Percentiles rank a stretch among this genome's conserved stretches.
These are phyloP conservation scores for Penicillium sclerotigenum DNA, from an alignment of 2,329 filamentous ascomycete genomes.

Conservation along the genomic window DNA sequence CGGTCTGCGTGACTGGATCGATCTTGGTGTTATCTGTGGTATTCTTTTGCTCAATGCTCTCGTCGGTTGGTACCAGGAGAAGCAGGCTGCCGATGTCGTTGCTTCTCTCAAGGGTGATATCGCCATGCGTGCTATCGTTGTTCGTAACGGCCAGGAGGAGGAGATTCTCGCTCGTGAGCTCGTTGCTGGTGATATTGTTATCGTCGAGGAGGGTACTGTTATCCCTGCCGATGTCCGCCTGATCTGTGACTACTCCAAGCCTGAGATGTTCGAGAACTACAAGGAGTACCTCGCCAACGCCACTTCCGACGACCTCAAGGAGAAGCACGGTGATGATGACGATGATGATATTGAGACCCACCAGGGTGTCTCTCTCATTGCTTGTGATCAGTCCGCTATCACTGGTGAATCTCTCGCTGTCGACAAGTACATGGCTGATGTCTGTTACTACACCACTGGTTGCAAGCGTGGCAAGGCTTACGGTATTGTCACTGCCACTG, in stretches of 20 bases:
- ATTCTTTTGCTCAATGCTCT: conserved; percentile 72
- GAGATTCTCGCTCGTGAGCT: conserved; percentile 70
- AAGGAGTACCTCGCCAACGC: conserved; percentile 62
- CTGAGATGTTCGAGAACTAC: conserved; percentile 65
- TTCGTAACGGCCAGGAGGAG: conserved; percentile 65
- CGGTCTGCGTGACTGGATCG: conserved; percentile 72
- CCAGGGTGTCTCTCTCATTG: conserved; percentile 63
- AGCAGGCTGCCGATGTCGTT: conserved; percentile 74
- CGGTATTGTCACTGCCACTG: conserved; percentile 64
- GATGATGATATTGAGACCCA: conserved; percentile 57
- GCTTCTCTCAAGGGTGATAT: conserved; percentile 74
- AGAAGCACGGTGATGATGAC: conserved; percentile 57
- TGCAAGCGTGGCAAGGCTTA: conserved; percentile 79
- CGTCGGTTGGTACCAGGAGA: conserved; percentile 78
- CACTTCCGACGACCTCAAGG: conserved; percentile 58
- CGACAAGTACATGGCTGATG: conserved; percentile 64
- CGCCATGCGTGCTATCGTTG: conserved; percentile 67
- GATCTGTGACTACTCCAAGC: conserved; percentile 69
- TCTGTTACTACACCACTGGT: conserved; percentile 74
- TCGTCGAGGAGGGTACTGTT: conserved; percentile 69
- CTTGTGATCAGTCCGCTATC: conserved; percentile 75
- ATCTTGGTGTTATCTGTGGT: conserved; percentile 73
- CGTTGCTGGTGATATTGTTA: conserved; percentile 71
- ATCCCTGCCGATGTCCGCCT: conserved; percentile 68
- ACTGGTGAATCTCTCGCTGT: conserved; percentile 72